Evolutionary conservation across 2,329 filamentous ascomycete species (phyloP).

Genomic region (Clonostachys rhizophaga): DNA sequence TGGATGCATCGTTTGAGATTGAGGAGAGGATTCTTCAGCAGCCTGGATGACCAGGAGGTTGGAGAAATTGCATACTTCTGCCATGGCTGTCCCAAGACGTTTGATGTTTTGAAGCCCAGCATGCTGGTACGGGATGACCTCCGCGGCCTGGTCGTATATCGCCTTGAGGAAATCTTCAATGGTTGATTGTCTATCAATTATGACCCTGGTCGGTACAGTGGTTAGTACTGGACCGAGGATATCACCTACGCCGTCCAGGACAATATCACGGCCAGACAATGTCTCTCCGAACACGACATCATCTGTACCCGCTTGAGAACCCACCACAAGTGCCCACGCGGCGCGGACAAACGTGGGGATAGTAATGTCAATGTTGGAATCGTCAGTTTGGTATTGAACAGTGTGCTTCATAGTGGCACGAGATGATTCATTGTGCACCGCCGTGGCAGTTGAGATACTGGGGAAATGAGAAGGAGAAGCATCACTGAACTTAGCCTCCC

Average conservation of each 20-base stretch:
- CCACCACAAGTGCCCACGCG: slow-evolving; percentile 46
- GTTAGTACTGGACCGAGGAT: slow-evolving; percentile 52
- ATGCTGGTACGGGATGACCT: slow-evolving; percentile 11
- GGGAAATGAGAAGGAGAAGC: slow-evolving; percentile 4
- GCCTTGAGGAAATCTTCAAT: slow-evolving; percentile 22
- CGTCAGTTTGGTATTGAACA: too few species aligned
- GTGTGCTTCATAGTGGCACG: too few species aligned
- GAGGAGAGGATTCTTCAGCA: background rate
- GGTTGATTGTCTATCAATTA: slow-evolving; percentile 25
- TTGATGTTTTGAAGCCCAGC: slow-evolving; percentile 11
- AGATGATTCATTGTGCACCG: too few species aligned
- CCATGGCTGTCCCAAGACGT: slow-evolving; percentile 3
- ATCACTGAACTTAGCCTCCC: background rate
- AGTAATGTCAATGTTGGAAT: slow-evolving; percentile 10
- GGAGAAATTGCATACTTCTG: slow-evolving; percentile 7
- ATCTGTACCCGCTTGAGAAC: slow-evolving; percentile 36
- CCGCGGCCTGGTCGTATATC: slow-evolving; percentile 5
- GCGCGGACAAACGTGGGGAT: slow-evolving; percentile 38
- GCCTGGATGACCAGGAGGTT: slow-evolving; percentile 9
- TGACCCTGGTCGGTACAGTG: slow-evolving; percentile 44
- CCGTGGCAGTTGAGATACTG: slow-evolving; percentile 5
- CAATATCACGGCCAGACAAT: slow-evolving; percentile 42
- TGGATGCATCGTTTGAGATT: slow-evolving; percentile 2
- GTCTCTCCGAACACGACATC: slow-evolving; percentile 53
- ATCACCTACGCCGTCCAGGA: slow-evolving; percentile 34